Base-by-base conservation (phyloP, 2,329 filamentous ascomycete genomes). In the Juglanconis juglandina region DNA sequence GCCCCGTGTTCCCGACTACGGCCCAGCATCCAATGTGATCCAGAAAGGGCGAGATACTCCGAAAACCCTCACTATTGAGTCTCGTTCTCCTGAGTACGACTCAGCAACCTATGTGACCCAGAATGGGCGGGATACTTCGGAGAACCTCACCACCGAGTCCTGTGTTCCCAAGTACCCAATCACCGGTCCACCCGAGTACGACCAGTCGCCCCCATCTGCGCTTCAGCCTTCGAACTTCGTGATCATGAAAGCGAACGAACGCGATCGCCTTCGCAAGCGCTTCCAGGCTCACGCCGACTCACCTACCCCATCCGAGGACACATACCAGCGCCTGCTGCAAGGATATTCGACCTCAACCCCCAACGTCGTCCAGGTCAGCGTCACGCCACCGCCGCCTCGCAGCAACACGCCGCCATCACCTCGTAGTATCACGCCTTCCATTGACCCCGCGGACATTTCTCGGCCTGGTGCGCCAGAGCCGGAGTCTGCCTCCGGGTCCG, bases 381-480 rank as follows among this genome's bases (percentile, higher is more conserved):
- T 37, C 14, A 24, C 41, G n/a, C 33, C 42, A 17, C 32, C 41
- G 17, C 32, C 32, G 32, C 32, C 33, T 24, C 53, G 33, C 33
- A 9, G 2, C 53, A 30, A 33, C 13, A 44, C 37, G 3, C 51
- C 39, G 49, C 56, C 56, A 54, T 14, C 56, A 53, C 14, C 54
- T 53, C 35, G 47, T 34, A 8, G 13, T 52, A 24, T 24, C 24
- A 24, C 24, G 24, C 41, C 34, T 33, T 10, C 48, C 24, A 44
- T 39, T 17, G 79, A 79, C 3, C 78, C 84, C 61, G 76, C 85
- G n/a, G 79, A 80, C 46, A 82, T 85, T 67, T 83, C 84, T 63
- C 78, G 84, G 6, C 82, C 82, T 1, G 82, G 82, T 5, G 81
- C 78, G 17, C 76, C 85, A 48, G 77, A 76, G 60, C 81, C 83